Percentiles rank a stretch among this genome's conserved stretches.
Evolutionary conservation across 2,329 filamentous ascomycete genomes (phyloP).

Genomic region (Pseudogymnoascus pannorum): DNA sequence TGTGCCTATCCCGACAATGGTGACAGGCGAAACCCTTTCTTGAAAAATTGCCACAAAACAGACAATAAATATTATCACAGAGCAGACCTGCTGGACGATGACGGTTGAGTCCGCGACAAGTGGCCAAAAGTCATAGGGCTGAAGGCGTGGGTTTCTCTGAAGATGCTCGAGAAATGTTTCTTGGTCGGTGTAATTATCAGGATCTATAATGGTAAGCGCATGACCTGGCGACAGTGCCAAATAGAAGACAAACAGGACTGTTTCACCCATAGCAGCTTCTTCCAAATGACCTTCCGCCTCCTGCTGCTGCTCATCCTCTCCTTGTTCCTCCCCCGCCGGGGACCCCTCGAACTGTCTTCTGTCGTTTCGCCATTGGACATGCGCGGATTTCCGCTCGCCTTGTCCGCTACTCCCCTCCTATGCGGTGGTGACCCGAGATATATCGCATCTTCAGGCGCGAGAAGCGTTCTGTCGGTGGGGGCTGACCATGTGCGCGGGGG

Average conservation of each 20-base stretch:
- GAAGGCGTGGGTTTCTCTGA: slow-evolving; percentile 85
- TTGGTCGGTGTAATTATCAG: slow-evolving; percentile 98
- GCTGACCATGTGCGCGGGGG: not conserved
- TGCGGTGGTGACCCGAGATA: slow-evolving; percentile 55
- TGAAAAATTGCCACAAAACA: slow-evolving; percentile 89
- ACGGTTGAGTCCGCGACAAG: slow-evolving; percentile 91
- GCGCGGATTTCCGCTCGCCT: slow-evolving; percentile 36
- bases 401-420: slow-evolving; percentile 33
- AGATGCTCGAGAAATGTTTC: slow-evolving; percentile 94
- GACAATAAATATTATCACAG: slow-evolving; percentile 87
- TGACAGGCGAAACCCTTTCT: slow-evolving; percentile 80
- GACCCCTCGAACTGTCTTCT: slow-evolving; percentile 13
- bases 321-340: slow-evolving; percentile 23
- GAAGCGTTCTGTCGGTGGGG: slow-evolving; percentile 51
- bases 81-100: slow-evolving; percentile 94
- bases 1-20: slow-evolving; percentile 79
- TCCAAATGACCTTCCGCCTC: slow-evolving; percentile 70
- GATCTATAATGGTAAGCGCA: slow-evolving; percentile 50
- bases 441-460: slow-evolving; percentile 81
- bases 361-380: slow-evolving; percentile 22
- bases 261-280: slow-evolving; percentile 97
- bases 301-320: slow-evolving; percentile 44
- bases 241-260: slow-evolving; percentile 63
- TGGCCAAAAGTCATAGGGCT: slow-evolving; percentile 97
- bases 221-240: not conserved